Evolutionary conservation across 1,139 yeast species (phyloP), one percentile per base, ranked within the genome.

Genomic region (Saccharomyces hybrid): DNA sequence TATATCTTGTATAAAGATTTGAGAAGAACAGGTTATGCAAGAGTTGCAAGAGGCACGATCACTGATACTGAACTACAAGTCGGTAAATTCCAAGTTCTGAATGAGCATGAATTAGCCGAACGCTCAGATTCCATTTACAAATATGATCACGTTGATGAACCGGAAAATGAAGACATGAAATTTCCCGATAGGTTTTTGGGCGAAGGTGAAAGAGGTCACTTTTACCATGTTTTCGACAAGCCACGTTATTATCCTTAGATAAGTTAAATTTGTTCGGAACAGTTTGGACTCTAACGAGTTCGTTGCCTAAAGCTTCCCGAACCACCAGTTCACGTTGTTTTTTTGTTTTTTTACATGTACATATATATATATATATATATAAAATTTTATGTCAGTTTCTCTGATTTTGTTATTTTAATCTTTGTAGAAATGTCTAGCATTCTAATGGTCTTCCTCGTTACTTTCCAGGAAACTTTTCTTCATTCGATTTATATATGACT

Each of bases 1-100:
- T 93, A 93, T 73, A 90, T 93, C 59, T 75, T 93, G 61, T 93
- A 86, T 79, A 87, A 93, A 70, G 85, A 86, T 57, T 75, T 93
- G 72, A 86, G 83, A 70, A 86, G 97, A 71, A 83, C 88, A 1
- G 98, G 96, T 1, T 93, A 93, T 69, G 98, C 98, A 1, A 83
- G 99, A 70, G 86, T 93, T 47, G 85, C 96, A 50, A 81, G 99
- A 67, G 88, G 95, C 7, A 85, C 97, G 1, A 91, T 93, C 61
- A 93, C 99, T 1, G 99, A 93, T 68, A 93, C 99, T 1, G 99
- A 93, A 71, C 81, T 93, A 55, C 99, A 93, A 74, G 86, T 89
- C 47, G 99, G 96, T 54, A 91, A 93, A 71, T 93, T 93, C 76
- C 84, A 84, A 65, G 77, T 84, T 47, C 77, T 85, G 50, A 66